Conservation (phyloP, 192 early-diverging fungal genomes). For the Entophlyctis helioformis region DNA sequence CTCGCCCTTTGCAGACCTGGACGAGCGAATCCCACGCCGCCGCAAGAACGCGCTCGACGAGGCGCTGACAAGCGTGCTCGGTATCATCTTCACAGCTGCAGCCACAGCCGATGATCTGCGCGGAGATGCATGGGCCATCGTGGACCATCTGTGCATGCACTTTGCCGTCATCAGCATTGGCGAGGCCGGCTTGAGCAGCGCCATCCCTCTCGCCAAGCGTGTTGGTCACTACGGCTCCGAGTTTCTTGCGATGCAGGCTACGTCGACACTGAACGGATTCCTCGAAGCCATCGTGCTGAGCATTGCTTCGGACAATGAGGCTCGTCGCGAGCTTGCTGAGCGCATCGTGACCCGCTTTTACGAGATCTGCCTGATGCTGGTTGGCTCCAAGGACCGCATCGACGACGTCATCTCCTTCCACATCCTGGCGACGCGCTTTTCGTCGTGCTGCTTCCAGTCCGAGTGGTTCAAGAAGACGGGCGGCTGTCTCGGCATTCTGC, state of each 20-base stretch:
- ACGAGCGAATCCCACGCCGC: too few species aligned
- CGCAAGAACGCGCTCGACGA: constrained; percentile 56
- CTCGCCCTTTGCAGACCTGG: too few species aligned
- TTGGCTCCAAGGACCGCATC: constrained; percentile 45
- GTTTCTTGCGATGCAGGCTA: too few species aligned
- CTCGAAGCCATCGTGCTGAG: constrained; percentile 67
- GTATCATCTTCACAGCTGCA: constrained; percentile 52
- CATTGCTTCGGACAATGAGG: constrained; percentile 55
- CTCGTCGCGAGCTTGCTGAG: constrained; percentile 52
- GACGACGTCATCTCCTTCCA: constrained; percentile 63
- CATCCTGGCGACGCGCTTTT: constrained; percentile 70
- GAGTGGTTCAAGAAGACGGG: constrained; percentile 79
- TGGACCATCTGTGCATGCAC: constrained; percentile 57
- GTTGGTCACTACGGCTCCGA: too few species aligned
- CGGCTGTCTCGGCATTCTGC: constrained; percentile 79
- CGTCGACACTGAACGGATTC: constrained; percentile 42
- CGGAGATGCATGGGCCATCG: constrained; percentile 48
- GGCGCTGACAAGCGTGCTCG: constrained; percentile 45
- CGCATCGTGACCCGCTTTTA: constrained; percentile 53
- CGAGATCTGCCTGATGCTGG: constrained; percentile 36
- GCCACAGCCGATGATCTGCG: constrained; percentile 29
- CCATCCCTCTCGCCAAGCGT: too few species aligned
- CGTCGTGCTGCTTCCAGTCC: constrained; percentile 82
- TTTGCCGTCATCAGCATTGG: constrained; percentile 63
- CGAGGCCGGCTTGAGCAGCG: too few species aligned